These are phyloP conservation scores for Colletotrichum tropicale DNA, from an alignment of 2,329 filamentous ascomycete species.

Conservation along the genomic window DNA sequence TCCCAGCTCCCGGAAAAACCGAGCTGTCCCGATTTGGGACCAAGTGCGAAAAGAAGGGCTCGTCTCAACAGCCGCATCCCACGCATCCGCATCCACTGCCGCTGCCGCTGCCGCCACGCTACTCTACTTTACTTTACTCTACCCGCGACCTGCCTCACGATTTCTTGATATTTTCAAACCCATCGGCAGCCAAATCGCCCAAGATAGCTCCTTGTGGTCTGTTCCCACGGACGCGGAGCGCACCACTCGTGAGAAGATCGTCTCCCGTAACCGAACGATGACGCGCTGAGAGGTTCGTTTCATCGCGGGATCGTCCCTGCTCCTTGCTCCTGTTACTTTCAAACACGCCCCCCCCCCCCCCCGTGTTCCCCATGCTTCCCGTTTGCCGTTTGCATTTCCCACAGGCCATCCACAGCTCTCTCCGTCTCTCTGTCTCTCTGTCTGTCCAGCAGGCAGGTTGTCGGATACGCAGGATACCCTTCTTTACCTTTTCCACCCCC, in stretches of 20 bases:
- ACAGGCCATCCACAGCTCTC: not conserved
- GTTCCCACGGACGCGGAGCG: not conserved
- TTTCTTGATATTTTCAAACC: not conserved
- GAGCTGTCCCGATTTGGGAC: not conserved
- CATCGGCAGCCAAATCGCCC: not conserved
- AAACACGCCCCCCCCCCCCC: not conserved
- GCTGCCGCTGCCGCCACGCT: not conserved
- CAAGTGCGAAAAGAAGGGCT: not conserved
- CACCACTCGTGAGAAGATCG: slow-evolving; percentile 5
- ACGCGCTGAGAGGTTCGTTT: slow-evolving; percentile 20
- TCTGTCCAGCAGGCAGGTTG: not conserved
- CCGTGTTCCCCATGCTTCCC: not conserved
- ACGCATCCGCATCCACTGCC: not conserved
- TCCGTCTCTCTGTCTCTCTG: not conserved
- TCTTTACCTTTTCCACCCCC: not conserved
- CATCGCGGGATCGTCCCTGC: slow-evolving; percentile 17
- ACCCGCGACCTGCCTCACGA: not conserved
- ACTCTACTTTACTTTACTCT: not conserved
- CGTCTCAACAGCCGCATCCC: slow-evolving; percentile 10
- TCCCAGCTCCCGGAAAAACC: not conserved
- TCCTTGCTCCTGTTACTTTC: not conserved
- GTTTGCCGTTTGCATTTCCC: not conserved
- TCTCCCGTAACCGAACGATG: slow-evolving; percentile 9
- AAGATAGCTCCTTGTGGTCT: not conserved
- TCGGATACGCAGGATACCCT: not conserved